Evolutionary conservation across 2,329 filamentous ascomycete species (phyloP).

Genomic region (Colletotrichum caudatum): DNA sequence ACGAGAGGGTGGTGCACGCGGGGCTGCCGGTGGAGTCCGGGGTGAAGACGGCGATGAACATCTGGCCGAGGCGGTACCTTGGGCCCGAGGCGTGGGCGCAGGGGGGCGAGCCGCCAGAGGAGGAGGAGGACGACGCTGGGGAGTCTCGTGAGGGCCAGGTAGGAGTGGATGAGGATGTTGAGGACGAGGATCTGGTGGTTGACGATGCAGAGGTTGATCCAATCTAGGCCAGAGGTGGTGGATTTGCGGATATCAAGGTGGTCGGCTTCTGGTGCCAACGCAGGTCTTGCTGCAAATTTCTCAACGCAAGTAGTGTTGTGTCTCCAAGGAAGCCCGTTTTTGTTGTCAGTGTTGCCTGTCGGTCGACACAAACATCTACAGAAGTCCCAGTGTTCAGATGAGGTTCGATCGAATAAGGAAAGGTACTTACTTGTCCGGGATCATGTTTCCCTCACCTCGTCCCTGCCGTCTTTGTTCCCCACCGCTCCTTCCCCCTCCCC

Average conservation of each 20-base stretch:
- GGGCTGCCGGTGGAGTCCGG: slow-evolving; percentile 56
- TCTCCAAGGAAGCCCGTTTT: not conserved
- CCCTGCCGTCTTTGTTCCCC: not conserved
- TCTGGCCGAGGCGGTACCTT: slow-evolving; percentile 50
- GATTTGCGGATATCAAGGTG: too few species aligned
- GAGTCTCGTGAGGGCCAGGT: not conserved
- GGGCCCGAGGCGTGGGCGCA: slow-evolving; percentile 34
- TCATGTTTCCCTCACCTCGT: not conserved
- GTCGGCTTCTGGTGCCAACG: not conserved
- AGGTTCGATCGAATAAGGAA: not conserved
- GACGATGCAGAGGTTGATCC: slow-evolving; percentile 31
- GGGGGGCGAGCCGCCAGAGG: not conserved
- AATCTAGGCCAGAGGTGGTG: not conserved
- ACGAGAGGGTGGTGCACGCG: slow-evolving; percentile 56
- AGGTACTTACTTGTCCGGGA: not conserved
- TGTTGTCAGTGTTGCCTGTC: not conserved
- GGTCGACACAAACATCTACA: not conserved
- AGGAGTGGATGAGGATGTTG: not conserved
- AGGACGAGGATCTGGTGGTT: slow-evolving; percentile 19
- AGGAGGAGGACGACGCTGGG: not conserved
- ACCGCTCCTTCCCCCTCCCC: not conserved
- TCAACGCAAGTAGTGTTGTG: not conserved
- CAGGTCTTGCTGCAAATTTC: not conserved
- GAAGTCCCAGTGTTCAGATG: not conserved
- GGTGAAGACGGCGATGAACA: slow-evolving; percentile 61